These are phyloP conservation scores for Globisporangium nunn DNA, from an alignment of 352 stramenopile genomes.

Conservation along the genomic window DNA sequence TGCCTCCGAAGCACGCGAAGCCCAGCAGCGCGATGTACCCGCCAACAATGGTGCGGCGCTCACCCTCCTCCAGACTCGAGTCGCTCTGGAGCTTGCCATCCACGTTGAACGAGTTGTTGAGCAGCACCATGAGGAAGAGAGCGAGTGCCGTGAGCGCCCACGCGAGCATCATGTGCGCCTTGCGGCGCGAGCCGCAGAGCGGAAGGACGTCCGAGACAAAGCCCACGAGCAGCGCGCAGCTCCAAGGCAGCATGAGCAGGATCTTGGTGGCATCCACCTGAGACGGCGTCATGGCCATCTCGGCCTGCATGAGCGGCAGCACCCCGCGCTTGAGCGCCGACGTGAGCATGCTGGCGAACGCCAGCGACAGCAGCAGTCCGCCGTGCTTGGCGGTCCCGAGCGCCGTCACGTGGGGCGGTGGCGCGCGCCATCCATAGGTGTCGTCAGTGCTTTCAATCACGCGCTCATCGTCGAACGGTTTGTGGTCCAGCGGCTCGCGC, in stretches of 20 bases:
- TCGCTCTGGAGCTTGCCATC: conserved; percentile 15
- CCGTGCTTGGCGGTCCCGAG: conserved; percentile 20
- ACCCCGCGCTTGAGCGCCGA: conserved; percentile 36
- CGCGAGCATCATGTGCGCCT: conserved; percentile 18
- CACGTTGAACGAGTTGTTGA: conserved; percentile 25
- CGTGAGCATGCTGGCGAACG: conserved; percentile 31
- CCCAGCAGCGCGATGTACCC: conserved; percentile 29
- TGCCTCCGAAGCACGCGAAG: conserved; percentile 35
- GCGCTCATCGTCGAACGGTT: conserved; percentile 13
- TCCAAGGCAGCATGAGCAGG: conserved; percentile 33
- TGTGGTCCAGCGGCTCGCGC: conserved; percentile 19
- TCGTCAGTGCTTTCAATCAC: conserved; percentile 1
- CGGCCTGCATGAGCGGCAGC: conserved; percentile 24
- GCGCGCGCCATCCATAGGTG: conserved; percentile 1
- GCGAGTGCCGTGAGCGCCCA: conserved; percentile 17
- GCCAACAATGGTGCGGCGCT: conserved; percentile 19
- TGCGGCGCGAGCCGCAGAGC: conserved; percentile 11
- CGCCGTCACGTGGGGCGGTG: conserved; percentile 11
- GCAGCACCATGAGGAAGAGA: conserved; percentile 28
- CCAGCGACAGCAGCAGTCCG: conserved; percentile 29
- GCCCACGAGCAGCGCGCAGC: conserved; percentile 16
- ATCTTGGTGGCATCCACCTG: conserved; percentile 30
- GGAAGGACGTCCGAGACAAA: conserved; percentile 16
- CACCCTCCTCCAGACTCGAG: conserved; percentile 12
- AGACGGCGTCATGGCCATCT: conserved; percentile 30